These are phyloP conservation scores for Candida sp. DNA, from an alignment of 1,139 yeast genomes.

Conservation along the genomic window DNA sequence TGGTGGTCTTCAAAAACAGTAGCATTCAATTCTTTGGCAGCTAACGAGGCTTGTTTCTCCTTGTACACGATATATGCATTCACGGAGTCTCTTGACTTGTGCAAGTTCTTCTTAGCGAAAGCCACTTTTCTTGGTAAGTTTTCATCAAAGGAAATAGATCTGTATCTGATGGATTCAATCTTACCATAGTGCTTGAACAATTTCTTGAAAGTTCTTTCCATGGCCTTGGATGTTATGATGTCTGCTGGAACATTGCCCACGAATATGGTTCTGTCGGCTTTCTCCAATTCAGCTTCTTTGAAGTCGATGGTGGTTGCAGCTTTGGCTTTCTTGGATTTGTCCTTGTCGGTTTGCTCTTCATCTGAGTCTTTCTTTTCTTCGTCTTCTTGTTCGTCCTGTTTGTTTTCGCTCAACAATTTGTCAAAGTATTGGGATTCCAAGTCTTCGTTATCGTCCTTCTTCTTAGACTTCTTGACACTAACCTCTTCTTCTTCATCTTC, in stretches of 20 bases:
- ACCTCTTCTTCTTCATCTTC: constrained; percentile 20
- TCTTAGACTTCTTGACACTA: constrained; percentile 23
- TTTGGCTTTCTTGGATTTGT: constrained; percentile 20
- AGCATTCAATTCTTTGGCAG: constrained; percentile 65
- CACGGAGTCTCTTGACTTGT: constrained; percentile 75
- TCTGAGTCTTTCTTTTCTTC: constrained; percentile 19
- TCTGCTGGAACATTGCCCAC: constrained; percentile 81
- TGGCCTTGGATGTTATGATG: constrained; percentile 67
- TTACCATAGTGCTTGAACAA: constrained; percentile 61
- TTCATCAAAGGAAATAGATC: constrained; percentile 92
- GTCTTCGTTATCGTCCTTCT: constrained; percentile 44
- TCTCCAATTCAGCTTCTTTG: constrained; percentile 73
- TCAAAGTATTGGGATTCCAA: constrained; percentile 52
- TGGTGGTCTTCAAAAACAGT: constrained; percentile 72
- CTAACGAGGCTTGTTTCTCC: constrained; percentile 54
- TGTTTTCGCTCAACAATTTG: constrained; percentile 37
- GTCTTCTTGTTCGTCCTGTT: constrained; percentile 21
- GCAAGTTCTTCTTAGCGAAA: constrained; percentile 79
- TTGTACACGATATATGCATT: constrained; percentile 88
- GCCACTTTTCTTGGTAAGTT: constrained; percentile 94
- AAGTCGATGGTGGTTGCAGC: constrained; percentile 51
- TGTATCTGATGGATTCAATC: constrained; percentile 79
- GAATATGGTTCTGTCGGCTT: constrained; percentile 88
- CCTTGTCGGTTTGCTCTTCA: constrained; percentile 11
- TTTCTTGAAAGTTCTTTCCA: constrained; percentile 66